Evolutionary conservation across 2,329 filamentous ascomycete genomes (phyloP).

Genomic region (Aspergillus floridensis): DNA sequence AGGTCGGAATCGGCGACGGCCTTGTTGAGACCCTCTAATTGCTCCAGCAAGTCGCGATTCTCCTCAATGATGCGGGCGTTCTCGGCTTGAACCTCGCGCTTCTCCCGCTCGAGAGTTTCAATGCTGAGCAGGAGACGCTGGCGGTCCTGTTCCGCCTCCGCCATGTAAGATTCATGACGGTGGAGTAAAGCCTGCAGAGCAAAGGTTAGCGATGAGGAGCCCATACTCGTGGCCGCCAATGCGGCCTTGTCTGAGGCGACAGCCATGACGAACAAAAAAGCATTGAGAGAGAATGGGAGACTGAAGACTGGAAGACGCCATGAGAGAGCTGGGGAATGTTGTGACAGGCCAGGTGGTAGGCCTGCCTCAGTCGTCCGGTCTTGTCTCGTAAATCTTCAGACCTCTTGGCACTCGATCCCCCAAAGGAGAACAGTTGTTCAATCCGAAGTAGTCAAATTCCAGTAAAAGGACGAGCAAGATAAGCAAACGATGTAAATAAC

Average conservation of each 20-base stretch:
- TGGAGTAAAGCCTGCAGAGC: slow-evolving; percentile 79
- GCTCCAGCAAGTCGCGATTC: slow-evolving; percentile 75
- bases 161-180: slow-evolving; percentile 92
- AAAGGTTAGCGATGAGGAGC: slow-evolving; percentile 64
- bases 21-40: slow-evolving; percentile 79
- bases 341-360: not conserved
- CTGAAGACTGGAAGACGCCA: slow-evolving; percentile 21
- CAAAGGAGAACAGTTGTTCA: not conserved
- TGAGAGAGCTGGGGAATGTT: slow-evolving; percentile 8
- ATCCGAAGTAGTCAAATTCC: slow-evolving; percentile 11
- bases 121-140: slow-evolving; percentile 69
- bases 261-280: slow-evolving; percentile 31
- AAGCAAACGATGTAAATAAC: slow-evolving; percentile 13
- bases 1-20: slow-evolving; percentile 76
- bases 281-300: slow-evolving; percentile 31
- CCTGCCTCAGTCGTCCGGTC: not conserved
- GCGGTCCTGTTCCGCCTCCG: slow-evolving; percentile 84
- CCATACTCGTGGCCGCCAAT: slow-evolving; percentile 16
- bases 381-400: not conserved
- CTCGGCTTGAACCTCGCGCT: slow-evolving; percentile 68
- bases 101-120: slow-evolving; percentile 70
- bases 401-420: not conserved
- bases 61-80: slow-evolving; percentile 79
- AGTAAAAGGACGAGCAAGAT: not conserved
- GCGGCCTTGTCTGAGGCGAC: slow-evolving; percentile 23